These are phyloP conservation scores for Komagataella ulmi DNA, from an alignment of 805 yeast species.

Conservation along the genomic window DNA sequence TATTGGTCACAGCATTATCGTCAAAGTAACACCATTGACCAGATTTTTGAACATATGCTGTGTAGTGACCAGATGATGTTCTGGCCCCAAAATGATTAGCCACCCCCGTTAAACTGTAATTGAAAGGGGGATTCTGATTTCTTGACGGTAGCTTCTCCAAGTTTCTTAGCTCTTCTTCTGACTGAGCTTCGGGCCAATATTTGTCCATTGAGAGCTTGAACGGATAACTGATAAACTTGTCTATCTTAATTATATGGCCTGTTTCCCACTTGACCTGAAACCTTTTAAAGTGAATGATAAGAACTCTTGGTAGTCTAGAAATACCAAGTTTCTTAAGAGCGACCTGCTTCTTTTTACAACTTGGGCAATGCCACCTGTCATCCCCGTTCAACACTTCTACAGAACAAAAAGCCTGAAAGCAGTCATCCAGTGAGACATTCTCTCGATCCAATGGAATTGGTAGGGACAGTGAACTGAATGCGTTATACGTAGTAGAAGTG, in stretches of 20 bases:
- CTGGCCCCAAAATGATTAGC: conserved; percentile 77
- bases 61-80: conserved; percentile 73
- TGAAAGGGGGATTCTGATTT: conserved; percentile 72
- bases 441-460: conserved; percentile 52
- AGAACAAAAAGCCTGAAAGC: conserved; percentile 67
- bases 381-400: conserved; percentile 64
- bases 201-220: conserved; percentile 37
- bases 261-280: conserved; percentile 34
- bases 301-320: conserved; percentile 63
- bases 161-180: conserved; percentile 27
- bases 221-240: conserved; percentile 59
- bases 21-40: conserved; percentile 69
- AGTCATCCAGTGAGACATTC: conserved; percentile 33
- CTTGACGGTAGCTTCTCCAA: conserved; percentile 42
- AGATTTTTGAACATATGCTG: conserved; percentile 63
- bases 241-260: conserved; percentile 40
- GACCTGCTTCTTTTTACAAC: conserved; percentile 47
- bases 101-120: conserved; percentile 66
- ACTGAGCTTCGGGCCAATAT: conserved; percentile 52
- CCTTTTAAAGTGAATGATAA: conserved; percentile 78
- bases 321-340: conserved; percentile 61
- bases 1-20: conserved; percentile 53
- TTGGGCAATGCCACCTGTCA: conserved; percentile 77
- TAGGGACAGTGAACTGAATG: conserved; percentile 66
- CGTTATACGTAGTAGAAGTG: conserved; percentile 78